These are phyloP conservation scores for Penicillium sp. DNA, from an alignment of 2,329 filamentous ascomycete species.

Conservation along the genomic window DNA sequence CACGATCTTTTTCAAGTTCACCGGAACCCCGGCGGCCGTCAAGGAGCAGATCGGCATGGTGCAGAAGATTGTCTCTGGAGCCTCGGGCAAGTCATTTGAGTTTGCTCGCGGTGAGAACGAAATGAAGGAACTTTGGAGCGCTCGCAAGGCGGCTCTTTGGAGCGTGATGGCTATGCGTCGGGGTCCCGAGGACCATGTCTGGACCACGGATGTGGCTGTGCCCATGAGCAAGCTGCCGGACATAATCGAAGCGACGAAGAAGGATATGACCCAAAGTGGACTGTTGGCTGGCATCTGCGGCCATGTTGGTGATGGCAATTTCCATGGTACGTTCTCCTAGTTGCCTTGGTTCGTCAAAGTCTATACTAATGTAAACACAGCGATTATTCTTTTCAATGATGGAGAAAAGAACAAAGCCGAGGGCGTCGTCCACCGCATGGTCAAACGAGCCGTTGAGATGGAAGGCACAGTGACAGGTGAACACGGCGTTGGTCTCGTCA, in stretches of 20 bases:
- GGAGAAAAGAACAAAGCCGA: constrained; percentile 52
- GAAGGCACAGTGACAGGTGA: constrained; percentile 69
- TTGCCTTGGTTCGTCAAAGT: constrained; percentile 1
- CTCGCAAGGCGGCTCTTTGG: constrained; percentile 69
- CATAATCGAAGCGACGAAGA: constrained; percentile 65
- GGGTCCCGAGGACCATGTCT: constrained; percentile 57
- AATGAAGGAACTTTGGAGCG: constrained; percentile 66
- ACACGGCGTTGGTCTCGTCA: constrained; percentile 65
- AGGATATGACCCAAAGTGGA: constrained; percentile 57
- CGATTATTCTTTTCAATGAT: constrained; percentile 58
- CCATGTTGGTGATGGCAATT: constrained; percentile 70
- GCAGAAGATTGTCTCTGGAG: constrained; percentile 51
- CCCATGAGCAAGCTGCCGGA: constrained; percentile 65
- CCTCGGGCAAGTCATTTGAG: constrained; percentile 57
- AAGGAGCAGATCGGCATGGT: constrained; percentile 60
- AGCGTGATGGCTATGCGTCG: constrained; percentile 61
- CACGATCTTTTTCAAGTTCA: constrained; percentile 71
- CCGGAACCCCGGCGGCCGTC: constrained; percentile 57
- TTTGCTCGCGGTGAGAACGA: constrained; percentile 62
- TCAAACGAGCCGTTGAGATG: constrained; percentile 62
- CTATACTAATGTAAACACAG: constrained; percentile 27
- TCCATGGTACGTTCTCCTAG: constrained; percentile 50
- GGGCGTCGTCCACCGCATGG: constrained; percentile 61
- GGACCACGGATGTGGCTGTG: constrained; percentile 77
- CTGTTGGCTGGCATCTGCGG: constrained; percentile 63